A percentile compares a stretch with the other conserved stretches of the same genome.
Conservation (phyloP, 2,329 filamentous ascomycete species). For the Colletotrichum sp. region DNA sequence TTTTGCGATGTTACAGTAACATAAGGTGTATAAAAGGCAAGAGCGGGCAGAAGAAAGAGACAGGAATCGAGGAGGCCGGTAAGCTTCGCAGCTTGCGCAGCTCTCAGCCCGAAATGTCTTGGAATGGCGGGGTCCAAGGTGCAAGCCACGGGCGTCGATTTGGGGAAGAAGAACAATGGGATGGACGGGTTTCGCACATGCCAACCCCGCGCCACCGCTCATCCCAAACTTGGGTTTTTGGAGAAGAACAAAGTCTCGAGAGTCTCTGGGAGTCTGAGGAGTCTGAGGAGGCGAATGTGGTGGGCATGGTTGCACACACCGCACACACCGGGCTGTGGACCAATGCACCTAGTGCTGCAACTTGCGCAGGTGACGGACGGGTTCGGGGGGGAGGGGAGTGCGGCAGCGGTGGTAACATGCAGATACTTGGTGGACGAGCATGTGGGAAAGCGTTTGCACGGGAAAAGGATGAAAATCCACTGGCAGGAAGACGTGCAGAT, state of each 20-base stretch:
- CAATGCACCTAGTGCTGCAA: conserved; percentile 16
- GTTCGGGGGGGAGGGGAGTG: background rate
- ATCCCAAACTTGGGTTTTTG: background rate
- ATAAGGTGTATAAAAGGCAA: background rate
- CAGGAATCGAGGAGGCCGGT: conserved; percentile 7
- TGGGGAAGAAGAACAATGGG: conserved; percentile 5
- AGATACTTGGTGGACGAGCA: background rate
- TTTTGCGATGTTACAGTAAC: background rate
- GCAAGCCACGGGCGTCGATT: conserved; percentile 12
- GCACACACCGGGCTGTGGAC: background rate
- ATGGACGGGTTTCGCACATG: background rate
- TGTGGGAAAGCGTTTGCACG: background rate
- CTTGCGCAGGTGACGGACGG: background rate
- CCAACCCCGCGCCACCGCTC: background rate
- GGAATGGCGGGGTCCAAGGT: background rate
- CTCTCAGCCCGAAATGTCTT: background rate
- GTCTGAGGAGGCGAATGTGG: background rate
- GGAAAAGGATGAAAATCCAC: background rate
- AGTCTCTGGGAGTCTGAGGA: background rate
- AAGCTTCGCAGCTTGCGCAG: background rate
- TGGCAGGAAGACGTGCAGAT: background rate
- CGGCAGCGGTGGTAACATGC: background rate
- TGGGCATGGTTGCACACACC: background rate
- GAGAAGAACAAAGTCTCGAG: conserved; percentile 1
- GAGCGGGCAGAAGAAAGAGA: background rate